Evolutionary conservation across 2,329 filamentous ascomycete species (phyloP).

Genomic region (Fusarium concolor): DNA sequence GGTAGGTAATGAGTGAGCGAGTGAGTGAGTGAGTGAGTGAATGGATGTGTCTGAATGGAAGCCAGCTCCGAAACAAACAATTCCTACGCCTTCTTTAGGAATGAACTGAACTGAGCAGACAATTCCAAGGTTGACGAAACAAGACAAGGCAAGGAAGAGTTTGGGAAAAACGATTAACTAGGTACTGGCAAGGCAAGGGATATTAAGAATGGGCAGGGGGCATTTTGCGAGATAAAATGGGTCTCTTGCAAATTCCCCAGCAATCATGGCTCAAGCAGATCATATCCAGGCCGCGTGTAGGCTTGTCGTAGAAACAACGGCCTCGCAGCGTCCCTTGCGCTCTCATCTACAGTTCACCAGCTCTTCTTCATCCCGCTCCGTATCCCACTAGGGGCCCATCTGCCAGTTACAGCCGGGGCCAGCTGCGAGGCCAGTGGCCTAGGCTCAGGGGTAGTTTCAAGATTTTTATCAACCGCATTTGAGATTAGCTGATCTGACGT

Average conservation of each 20-base stretch:
- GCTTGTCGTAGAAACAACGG: slow-evolving; percentile 24
- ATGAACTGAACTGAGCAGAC: slow-evolving; percentile 25
- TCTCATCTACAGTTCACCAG: slow-evolving; percentile 17
- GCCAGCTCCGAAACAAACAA: slow-evolving; percentile 42
- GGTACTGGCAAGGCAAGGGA: slow-evolving; percentile 10
- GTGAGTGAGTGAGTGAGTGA: slow-evolving; percentile 7
- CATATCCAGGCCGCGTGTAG: slow-evolving; percentile 27
- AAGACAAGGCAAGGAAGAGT: slow-evolving; percentile 27
- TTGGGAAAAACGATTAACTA: slow-evolving; percentile 19
- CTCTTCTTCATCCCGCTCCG: slow-evolving; percentile 1
- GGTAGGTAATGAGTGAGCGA: slow-evolving; percentile 1
- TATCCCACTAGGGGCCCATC: slow-evolving; percentile 16
- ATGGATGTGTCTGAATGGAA: slow-evolving; percentile 17
- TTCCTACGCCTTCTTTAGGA: slow-evolving; percentile 37
- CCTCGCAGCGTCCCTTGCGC: slow-evolving; percentile 16
- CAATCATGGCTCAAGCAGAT: slow-evolving; percentile 35
- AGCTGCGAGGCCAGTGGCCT: slow-evolving; percentile 8
- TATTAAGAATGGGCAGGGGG: slow-evolving; percentile 24
- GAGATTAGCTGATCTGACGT: slow-evolving; percentile 24
- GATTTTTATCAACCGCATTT: slow-evolving; percentile 26
- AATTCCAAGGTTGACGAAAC: slow-evolving; percentile 19
- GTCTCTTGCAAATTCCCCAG: slow-evolving; percentile 35
- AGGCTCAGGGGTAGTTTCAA: slow-evolving; percentile 41
- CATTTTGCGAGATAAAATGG: slow-evolving; percentile 16
- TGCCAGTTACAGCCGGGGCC: slow-evolving; percentile 27